Evolutionary conservation across 257 asterid genomes (phyloP), one percentile per base, ranked within the genome.

Genomic region (Nicotiana obtusifolia): DNA sequence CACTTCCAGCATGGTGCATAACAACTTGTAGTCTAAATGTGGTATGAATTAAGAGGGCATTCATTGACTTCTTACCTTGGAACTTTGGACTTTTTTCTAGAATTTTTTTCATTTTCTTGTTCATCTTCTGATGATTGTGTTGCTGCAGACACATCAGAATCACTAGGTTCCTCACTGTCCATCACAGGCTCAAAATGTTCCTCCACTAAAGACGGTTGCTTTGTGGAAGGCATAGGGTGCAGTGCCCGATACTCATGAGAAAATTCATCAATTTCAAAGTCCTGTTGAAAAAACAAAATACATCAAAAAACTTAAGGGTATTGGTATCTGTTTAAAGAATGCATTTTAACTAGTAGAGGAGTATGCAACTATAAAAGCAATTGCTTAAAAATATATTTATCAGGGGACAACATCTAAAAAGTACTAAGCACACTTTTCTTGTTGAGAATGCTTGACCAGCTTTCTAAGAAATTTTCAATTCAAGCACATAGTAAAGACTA

Each of bases 131-230:
- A 87, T 81, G 88, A 83, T 76, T 76, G 84, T 66, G 80, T 10
- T 24, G 80, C 85, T 57, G 90, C 79, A 17, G 95, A 87, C 78
- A 16, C 90, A 84, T 90, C 98, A 78, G 93, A 88, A 84, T 91
- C 90, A 85, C 91, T 89, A 80, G 81, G 66, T 81, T 89, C 87
- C 80, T 88, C 95, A 52, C 91, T 97, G 30, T 83, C 97, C 66
- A 84, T 71, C 82, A 91, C 86, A 78, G 90, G 86, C 83, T 90
- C 96, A 87, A 95, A 95, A 87, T 95, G 97, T 85, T 95, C 96
- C 84, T 91, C 93, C 28, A 95, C 85, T 87, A 92, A 88, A 79
- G 97, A 87, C 33, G 90, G 87, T 82, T 89, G 89, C 82, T 91
- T 90, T 52, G 87, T 85, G 19, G 93, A 80, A 76, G 95, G 83